A percentile compares a stretch with the other conserved stretches of the same genome.
Conservation (phyloP, 441 rosid genomes). For the Geranium incanum region DNA sequence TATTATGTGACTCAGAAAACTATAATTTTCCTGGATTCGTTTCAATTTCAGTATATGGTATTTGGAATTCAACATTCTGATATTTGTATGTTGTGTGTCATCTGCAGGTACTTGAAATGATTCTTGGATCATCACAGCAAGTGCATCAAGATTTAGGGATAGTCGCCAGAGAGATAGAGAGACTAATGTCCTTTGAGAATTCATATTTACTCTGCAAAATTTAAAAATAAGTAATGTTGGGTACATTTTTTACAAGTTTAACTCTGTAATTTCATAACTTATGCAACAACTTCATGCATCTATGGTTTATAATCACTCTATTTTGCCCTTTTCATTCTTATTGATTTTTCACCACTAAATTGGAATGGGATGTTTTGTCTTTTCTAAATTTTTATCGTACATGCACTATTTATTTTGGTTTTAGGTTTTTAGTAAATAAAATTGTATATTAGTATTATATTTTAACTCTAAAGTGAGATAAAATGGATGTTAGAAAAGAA, state of each 20-base stretch:
- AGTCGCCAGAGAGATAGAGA: not conserved
- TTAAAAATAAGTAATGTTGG: not conserved
- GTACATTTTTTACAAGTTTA: not conserved
- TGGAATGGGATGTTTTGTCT: not conserved
- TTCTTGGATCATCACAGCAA: not conserved
- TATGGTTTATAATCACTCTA: not conserved
- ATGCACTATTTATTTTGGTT: not conserved
- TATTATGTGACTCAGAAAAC: no score
- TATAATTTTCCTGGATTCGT: not conserved
- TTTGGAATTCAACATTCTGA: not conserved
- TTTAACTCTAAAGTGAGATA: no score
- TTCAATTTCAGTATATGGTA: not conserved
- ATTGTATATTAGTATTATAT: no score
- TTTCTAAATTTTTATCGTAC: not conserved
- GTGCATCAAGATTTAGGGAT: not conserved
- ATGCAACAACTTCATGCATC: not conserved
- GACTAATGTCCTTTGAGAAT: not conserved
- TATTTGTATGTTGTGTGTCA: not conserved
- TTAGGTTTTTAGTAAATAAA: no score
- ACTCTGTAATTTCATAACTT: not conserved
- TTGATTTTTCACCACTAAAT: no score
- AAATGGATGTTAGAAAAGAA: no score
- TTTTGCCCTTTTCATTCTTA: not conserved
- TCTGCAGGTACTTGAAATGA: constrained; percentile 4
- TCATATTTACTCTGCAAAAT: not conserved